These are phyloP conservation scores for Candida pseudoglaebosa DNA, from an alignment of 805 yeast genomes.

Conservation along the genomic window DNA sequence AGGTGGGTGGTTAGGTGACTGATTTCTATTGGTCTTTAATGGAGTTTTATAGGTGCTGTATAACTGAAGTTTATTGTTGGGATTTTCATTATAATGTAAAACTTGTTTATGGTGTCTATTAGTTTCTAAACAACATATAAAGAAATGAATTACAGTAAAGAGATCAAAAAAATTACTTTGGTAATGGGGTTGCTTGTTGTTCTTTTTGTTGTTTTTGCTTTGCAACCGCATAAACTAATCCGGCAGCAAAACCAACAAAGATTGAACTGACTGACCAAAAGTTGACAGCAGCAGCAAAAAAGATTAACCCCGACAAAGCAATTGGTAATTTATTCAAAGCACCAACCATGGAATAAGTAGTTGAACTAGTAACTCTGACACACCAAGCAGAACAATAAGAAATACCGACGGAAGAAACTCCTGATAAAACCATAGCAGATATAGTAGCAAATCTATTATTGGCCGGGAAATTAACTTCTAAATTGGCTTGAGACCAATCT, in stretches of 20 bases:
- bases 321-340: constrained; percentile 97
- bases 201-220: constrained; percentile 80
- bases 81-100: no score
- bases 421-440: constrained; percentile 84
- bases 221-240: constrained; percentile 92
- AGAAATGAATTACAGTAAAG: no score
- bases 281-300: constrained; percentile 94
- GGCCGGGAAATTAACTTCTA: constrained; percentile 73
- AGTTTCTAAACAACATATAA: no score
- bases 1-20: no score
- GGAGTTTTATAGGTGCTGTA: no score
- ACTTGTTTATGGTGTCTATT: no score
- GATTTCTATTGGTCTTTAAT: no score
- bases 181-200: constrained; percentile 28
- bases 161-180: constrained; percentile 14
- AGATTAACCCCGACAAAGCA: constrained; percentile 89
- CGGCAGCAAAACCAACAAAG: constrained; percentile 90
- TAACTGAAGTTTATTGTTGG: no score
- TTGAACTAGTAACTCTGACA: constrained; percentile 97
- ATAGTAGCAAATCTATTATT: constrained; percentile 65
- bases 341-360: constrained; percentile 99
- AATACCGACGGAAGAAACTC: constrained; percentile 92
- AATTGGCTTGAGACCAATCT: constrained; percentile 87
- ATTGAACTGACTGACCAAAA: constrained; percentile 89
- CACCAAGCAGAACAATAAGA: constrained; percentile 99